Evolutionary conservation across 2,329 filamentous ascomycete genomes (phyloP), one percentile per base, ranked within the genome.

Genomic region (Dryadomyces quercivorus): DNA sequence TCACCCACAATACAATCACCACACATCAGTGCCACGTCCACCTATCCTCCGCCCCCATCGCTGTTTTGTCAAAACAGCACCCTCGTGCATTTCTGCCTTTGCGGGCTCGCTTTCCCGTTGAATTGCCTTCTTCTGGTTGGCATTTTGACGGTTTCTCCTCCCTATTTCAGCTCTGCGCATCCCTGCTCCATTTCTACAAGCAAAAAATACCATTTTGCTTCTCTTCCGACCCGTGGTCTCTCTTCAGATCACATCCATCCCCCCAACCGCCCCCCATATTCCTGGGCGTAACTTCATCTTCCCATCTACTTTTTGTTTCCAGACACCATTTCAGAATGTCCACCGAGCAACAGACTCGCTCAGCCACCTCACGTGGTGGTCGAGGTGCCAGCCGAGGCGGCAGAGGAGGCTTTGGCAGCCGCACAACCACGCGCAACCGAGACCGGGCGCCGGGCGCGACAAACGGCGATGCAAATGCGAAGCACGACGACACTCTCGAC

Each of bases 261-360:
- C 26, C 49, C 34, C 34, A 42, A 34, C 34, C 40, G 34, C 20
- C 36, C 36, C 34, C 36, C 49, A 42, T 21, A n/a, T 20, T 44
- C 18, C 21, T 26, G 50, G 50, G 9, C 38, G 21, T 22, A 31
- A 20, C 40, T 21, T 44, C 38, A 31, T 40, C 15, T 50, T 44
- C 50, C 16, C 21, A 20, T 40, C 38, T 22, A n/a, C 8, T 44
- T 36, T 44, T 67, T 66, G 10, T 40, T 40, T 13, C 36, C 36
- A 40, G 36, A 40, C 36, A 40, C 36, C 4, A 8, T 40, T 69
- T 70, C 69, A 73, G 75, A 44, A 97, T 97, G 93, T 95, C 92
- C 80, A 95, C 93, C 80, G 92, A 97, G 81, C 82, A 88, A 75
- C 86, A 90, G 78, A 81, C 86, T 74, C 82, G 91, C 80, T 80